A percentile compares a stretch with the other conserved stretches of the same genome.
phyloP scores from a whole-genome alignment of 768 basidiomycete genomes.

The Russula brevipes region DNA sequence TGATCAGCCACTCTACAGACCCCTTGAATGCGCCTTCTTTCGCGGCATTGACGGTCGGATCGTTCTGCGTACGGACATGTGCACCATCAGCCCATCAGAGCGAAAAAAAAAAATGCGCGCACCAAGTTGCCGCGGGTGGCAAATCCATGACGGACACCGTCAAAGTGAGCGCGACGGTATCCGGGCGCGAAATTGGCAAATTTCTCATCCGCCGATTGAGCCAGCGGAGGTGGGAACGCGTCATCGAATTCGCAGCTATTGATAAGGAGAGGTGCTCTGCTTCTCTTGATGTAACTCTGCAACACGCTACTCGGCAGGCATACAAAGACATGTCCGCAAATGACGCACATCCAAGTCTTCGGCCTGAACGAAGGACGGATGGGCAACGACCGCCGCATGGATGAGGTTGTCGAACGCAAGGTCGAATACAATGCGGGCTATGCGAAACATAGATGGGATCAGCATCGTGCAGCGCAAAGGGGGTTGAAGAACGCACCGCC shows the following conservation, averaged over 20 bases:
- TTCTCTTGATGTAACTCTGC: constrained; percentile 33
- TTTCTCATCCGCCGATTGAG: constrained; percentile 36
- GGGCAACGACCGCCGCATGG: constrained; percentile 39
- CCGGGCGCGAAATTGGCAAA: constrained; percentile 37
- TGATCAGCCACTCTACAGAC: constrained; percentile 35
- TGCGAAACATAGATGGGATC: neutral
- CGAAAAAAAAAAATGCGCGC: neutral
- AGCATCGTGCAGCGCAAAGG: neutral
- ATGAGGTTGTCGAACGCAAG: constrained; percentile 41
- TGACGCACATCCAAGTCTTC: constrained; percentile 36
- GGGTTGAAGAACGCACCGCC: constrained; percentile 17
- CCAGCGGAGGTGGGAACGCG: constrained; percentile 33
- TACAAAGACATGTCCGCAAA: neutral
- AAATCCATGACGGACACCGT: constrained; percentile 45
- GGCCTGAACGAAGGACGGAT: constrained; percentile 43
- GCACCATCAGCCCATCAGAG: constrained; percentile 6
- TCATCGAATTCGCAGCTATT: constrained; percentile 37
- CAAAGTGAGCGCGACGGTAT: constrained; percentile 35
- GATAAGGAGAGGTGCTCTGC: constrained; percentile 41
- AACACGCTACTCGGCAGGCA: neutral
- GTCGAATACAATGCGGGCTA: constrained; percentile 27
- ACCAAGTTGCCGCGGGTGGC: constrained; percentile 36
- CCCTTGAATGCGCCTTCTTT: constrained; percentile 41
- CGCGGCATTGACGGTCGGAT: constrained; percentile 32
- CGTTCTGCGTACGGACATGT: constrained; percentile 23